These are phyloP conservation scores for Sordariomycetes sp. DNA, from an alignment of 2,329 filamentous ascomycete species.

Conservation along the genomic window DNA sequence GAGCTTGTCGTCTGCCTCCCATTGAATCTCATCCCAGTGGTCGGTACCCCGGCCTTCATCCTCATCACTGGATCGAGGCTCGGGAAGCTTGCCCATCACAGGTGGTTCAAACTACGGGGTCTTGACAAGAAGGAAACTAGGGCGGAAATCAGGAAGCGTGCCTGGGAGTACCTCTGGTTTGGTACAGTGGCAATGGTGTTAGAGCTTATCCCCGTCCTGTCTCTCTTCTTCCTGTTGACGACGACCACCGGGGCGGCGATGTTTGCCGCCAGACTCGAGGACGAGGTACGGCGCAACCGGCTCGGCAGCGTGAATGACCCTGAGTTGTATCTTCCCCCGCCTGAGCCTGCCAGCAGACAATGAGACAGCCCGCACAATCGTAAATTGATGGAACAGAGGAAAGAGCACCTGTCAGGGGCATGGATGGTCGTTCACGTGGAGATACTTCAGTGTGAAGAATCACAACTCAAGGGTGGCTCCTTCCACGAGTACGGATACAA, in stretches of 20 bases:
- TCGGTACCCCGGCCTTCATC: slow-evolving; percentile 76
- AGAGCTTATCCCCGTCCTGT: slow-evolving; percentile 78
- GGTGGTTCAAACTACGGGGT: slow-evolving; percentile 74
- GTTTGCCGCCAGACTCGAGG: slow-evolving; percentile 73
- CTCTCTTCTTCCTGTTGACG: slow-evolving; percentile 90
- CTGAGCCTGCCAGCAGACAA: background rate
- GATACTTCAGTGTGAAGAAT: too few species aligned
- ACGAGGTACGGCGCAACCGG: slow-evolving; percentile 22
- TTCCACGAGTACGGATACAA: background rate
- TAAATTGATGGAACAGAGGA: too few species aligned
- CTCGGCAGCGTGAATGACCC: background rate
- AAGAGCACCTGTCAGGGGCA: too few species aligned
- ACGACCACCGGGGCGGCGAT: slow-evolving; percentile 74
- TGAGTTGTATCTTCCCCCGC: background rate
- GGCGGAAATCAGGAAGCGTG: slow-evolving; percentile 49
- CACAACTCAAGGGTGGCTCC: too few species aligned
- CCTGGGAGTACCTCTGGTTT: slow-evolving; percentile 88
- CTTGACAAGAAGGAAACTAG: slow-evolving; percentile 63
- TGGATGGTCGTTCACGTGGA: too few species aligned
- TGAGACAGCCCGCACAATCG: too few species aligned
- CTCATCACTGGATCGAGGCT: slow-evolving; percentile 76
- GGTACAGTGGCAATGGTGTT: slow-evolving; percentile 73
- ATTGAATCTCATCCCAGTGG: slow-evolving; percentile 74
- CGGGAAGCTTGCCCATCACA: slow-evolving; percentile 80
- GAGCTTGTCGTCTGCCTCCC: slow-evolving; percentile 71